Evolutionary conservation across 2,329 filamentous ascomycete genomes (phyloP).

Genomic region (Teratosphaeria zuluensis): DNA sequence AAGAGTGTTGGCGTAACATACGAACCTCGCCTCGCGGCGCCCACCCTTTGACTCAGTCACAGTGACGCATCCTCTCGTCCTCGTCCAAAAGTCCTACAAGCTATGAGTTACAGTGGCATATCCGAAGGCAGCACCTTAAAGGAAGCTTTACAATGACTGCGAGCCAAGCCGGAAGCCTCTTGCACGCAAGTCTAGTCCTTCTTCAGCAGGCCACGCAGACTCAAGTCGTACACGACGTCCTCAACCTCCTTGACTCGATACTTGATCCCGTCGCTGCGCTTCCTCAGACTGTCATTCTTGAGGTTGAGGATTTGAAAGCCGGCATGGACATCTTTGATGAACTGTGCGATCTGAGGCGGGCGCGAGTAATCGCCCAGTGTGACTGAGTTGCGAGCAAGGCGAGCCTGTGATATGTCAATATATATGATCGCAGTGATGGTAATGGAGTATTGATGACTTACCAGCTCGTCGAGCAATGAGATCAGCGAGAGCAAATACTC

Average conservation of each 20-base stretch:
- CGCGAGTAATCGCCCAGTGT: constrained; percentile 80
- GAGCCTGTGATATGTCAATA: constrained; percentile 40
- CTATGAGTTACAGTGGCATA: not conserved
- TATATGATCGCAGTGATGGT: not conserved
- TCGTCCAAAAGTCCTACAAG: not conserved
- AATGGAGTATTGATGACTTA: constrained; percentile 25
- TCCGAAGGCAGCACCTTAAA: not conserved
- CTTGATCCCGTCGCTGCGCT: constrained; percentile 86
- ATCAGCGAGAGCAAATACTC: constrained; percentile 90
- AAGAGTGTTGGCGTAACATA: not conserved
- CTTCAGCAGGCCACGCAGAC: constrained; percentile 60
- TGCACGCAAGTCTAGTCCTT: constrained; percentile 3
- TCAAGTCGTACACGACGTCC: constrained; percentile 94
- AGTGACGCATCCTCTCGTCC: not conserved
- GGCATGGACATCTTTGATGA: constrained; percentile 90
- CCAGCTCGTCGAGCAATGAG: constrained; percentile 78
- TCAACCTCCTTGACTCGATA: constrained; percentile 97
- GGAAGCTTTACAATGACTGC: not conserved
- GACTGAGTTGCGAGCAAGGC: constrained; percentile 88
- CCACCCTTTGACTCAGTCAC: not conserved
- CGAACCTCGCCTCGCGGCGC: not conserved
- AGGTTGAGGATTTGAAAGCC: constrained; percentile 96
- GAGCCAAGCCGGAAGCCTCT: not conserved
- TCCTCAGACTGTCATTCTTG: constrained; percentile 86
- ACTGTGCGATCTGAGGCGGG: constrained; percentile 78